Evolutionary conservation across 2,329 filamentous ascomycete genomes (phyloP).

Genomic region (Lachnellula cervina): DNA sequence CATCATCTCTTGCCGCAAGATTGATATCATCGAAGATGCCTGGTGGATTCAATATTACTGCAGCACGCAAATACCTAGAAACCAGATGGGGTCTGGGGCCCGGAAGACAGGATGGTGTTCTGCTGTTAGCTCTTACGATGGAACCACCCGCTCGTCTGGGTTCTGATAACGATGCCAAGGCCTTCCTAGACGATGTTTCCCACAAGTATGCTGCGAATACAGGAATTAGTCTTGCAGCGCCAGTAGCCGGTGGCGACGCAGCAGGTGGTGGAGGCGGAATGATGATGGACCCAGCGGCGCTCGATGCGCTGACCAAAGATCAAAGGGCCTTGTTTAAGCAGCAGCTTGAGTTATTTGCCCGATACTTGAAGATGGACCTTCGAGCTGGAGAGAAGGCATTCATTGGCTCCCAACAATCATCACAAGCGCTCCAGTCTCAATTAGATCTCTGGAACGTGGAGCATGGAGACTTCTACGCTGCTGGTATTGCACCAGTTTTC

Average conservation of each 20-base stretch:
- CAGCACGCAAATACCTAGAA: slow-evolving; percentile 91
- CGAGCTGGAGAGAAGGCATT: slow-evolving; percentile 94
- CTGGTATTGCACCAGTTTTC: slow-evolving; percentile 91
- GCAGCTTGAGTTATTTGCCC: slow-evolving; percentile 88
- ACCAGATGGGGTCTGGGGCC: slow-evolving; percentile 83
- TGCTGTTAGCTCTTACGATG: slow-evolving; percentile 86
- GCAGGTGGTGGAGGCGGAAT: slow-evolving; percentile 73
- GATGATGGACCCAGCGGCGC: slow-evolving; percentile 99
- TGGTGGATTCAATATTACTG: slow-evolving; percentile 97
- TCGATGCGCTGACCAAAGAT: slow-evolving; percentile 96
- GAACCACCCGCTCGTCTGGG: slow-evolving; percentile 85
- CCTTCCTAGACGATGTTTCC: slow-evolving; percentile 80
- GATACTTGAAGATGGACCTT: slow-evolving; percentile 96
- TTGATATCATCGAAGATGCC: slow-evolving; percentile 99
- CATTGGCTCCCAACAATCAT: slow-evolving; percentile 76
- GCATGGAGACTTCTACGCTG: slow-evolving; percentile 93
- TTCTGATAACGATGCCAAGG: slow-evolving; percentile 86
- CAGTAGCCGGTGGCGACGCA: slow-evolving; percentile 67
- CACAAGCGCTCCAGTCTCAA: slow-evolving; percentile 84
- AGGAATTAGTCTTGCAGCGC: slow-evolving; percentile 77
- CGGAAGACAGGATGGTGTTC: slow-evolving; percentile 85
- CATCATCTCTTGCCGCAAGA: slow-evolving; percentile 84
- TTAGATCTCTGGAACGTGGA: slow-evolving; percentile 92
- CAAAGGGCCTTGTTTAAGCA: slow-evolving; percentile 96
- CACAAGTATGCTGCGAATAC: slow-evolving; percentile 84